Evolutionary conservation across 2,329 filamentous ascomycete species (phyloP).

Genomic region (Sclerotinia sclerotiorum): DNA sequence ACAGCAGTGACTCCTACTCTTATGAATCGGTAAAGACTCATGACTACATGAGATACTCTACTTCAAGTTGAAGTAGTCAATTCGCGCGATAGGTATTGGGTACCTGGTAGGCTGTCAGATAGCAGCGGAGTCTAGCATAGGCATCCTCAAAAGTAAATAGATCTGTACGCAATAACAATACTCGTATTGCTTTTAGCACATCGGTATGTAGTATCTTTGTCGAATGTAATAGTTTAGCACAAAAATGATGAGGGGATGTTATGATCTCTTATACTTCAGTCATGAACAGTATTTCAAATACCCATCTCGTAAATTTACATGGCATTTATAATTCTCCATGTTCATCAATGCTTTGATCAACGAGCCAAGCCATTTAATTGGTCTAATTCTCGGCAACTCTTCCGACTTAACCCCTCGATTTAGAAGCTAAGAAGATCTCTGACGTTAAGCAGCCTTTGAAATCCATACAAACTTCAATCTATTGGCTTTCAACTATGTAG

Average conservation of each 20-base stretch:
- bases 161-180: neutral
- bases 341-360: neutral
- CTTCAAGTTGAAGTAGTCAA: neutral
- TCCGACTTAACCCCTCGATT: slow-evolving; percentile 8
- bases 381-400: neutral
- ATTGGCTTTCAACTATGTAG: neutral
- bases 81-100: neutral
- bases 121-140: neutral
- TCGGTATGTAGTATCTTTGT: neutral
- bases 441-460: neutral
- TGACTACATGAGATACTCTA: neutral
- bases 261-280: neutral
- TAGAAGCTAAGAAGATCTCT: neutral
- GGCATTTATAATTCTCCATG: slow-evolving; percentile 12
- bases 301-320: neutral
- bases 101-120: neutral
- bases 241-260: neutral
- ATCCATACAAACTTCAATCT: neutral
- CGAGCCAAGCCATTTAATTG: neutral
- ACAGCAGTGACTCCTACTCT: no score
- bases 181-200: neutral
- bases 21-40: neutral
- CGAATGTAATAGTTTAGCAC: neutral
- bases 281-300: neutral
- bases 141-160: neutral